Percentiles rank a stretch among this genome's conserved stretches.
These are phyloP conservation scores for Drechmeria coniospora DNA, from an alignment of 2,329 filamentous ascomycete genomes.

Conservation along the genomic window DNA sequence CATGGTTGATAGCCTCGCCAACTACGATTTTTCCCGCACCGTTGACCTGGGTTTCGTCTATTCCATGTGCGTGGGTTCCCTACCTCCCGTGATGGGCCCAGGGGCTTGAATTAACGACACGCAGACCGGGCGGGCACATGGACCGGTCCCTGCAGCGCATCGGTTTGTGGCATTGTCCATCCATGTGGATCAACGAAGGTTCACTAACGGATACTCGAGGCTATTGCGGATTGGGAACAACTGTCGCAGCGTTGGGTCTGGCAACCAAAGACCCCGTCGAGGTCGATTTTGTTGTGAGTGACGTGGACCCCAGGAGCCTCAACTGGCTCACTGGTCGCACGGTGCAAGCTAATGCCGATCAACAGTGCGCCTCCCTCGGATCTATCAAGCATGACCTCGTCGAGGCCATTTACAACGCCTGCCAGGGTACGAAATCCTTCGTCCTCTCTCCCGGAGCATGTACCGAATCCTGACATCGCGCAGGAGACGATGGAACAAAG, in stretches of 20 bases:
- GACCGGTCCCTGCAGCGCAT: slow-evolving; percentile 13
- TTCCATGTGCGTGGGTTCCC: slow-evolving; percentile 63
- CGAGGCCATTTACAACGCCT: slow-evolving; percentile 35
- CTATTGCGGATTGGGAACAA: slow-evolving; percentile 55
- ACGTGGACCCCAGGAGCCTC: neutral
- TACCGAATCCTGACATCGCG: slow-evolving; percentile 2
- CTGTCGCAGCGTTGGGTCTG: slow-evolving; percentile 50
- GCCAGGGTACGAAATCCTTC: slow-evolving; percentile 35
- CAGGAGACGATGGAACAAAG: slow-evolving; percentile 24
- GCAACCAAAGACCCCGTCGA: slow-evolving; percentile 38
- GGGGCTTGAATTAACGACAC: slow-evolving; percentile 7
- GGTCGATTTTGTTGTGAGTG: slow-evolving; percentile 56
- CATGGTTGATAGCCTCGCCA: slow-evolving; percentile 51
- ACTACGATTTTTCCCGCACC: slow-evolving; percentile 73
- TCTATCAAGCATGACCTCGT: slow-evolving; percentile 56
- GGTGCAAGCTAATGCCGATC: slow-evolving; percentile 1
- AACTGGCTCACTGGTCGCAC: neutral
- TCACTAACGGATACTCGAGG: slow-evolving; percentile 34
- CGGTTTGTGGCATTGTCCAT: slow-evolving; percentile 12
- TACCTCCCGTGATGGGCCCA: no score
- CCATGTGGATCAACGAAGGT: slow-evolving; percentile 8
- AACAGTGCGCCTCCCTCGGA: slow-evolving; percentile 66
- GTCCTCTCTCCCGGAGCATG: no score
- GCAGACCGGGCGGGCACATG: slow-evolving; percentile 20
- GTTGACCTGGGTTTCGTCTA: slow-evolving; percentile 65